Evolutionary conservation across 2,329 filamentous ascomycete species (phyloP), one percentile per base, ranked within the genome.

Genomic region (Sporothrix mexicana): DNA sequence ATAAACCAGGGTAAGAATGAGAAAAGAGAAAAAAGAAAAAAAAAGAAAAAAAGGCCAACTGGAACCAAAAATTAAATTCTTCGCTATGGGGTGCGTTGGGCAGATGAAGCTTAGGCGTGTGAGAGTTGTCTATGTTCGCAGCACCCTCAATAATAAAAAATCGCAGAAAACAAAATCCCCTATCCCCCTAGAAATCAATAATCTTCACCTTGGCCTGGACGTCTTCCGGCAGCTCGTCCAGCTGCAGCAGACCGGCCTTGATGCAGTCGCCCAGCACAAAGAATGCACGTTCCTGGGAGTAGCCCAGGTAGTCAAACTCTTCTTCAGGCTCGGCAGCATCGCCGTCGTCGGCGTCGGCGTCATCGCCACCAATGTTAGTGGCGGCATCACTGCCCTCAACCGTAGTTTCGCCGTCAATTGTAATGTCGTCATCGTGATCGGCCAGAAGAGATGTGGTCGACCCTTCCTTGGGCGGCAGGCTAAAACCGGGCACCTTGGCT

Each of bases 191-290:
- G 59, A 72, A 90, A 62, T 91, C 87, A 30, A 96, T 87, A 74
- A 88, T 82, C 85, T 95, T 97, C 74, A 97, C 79, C 79, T 86
- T 87, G 69, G 82, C 80, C 76, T 86, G 83, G 78, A 97, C 78
- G n/a, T 85, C 85, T 76, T 88, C 86, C 0, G 94, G 94, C 76
- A 99, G 82, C 30, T 98, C 94, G 76, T 95, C 91, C 74, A 85
- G 81, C 79, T 87, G 89, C 53, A 96, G 85, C 53, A 99, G 82
- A 0, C 94, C 94, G 81, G 97, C 82, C 72, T 87, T 84, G 72
- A 98, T 84, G 70, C 94, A 90, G 83, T 99, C 96, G 1, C 94
- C 95, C 93, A 95, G 97, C 83, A 99, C 96, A 82, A 98, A 96
- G 83, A 96, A 86, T 0, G 94, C 95, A 15, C 96, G 87, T 76